Evolutionary conservation across 192 early-diverging fungal genomes (phyloP).

Genomic region (Coemansia sp.): DNA sequence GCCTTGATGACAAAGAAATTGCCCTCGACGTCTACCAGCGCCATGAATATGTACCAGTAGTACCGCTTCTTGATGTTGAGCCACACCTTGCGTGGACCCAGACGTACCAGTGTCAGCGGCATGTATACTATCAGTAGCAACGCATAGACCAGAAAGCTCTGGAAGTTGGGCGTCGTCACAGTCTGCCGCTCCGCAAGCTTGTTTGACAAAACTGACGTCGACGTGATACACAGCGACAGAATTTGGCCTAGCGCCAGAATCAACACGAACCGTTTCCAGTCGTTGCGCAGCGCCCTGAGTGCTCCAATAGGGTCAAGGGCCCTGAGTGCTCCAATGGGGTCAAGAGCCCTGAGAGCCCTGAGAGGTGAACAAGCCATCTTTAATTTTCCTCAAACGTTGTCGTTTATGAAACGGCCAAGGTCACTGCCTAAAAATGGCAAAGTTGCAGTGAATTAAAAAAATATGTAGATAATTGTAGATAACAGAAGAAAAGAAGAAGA

Average conservation of each 20-base stretch:
- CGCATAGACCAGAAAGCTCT: slow-evolving; percentile 71
- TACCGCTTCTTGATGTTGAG: slow-evolving; percentile 40
- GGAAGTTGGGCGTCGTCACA: slow-evolving; percentile 68
- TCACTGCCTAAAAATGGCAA: slow-evolving; percentile 57
- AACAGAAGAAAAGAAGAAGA: slow-evolving; percentile 1
- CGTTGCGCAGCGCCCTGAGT: not conserved
- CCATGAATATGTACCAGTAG: slow-evolving; percentile 62
- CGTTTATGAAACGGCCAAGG: slow-evolving; percentile 2
- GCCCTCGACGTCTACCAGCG: slow-evolving; percentile 78
- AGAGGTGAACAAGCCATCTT: slow-evolving; percentile 35
- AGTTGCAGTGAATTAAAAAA: slow-evolving; percentile 58
- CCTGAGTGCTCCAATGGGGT: not conserved
- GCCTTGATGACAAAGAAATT: slow-evolving; percentile 84
- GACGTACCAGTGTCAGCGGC: slow-evolving; percentile 47
- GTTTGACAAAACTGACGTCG: slow-evolving; percentile 68
- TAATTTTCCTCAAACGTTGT: slow-evolving; percentile 34
- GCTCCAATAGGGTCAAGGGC: not conserved
- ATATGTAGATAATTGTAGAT: not conserved
- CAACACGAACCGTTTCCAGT: slow-evolving; percentile 56
- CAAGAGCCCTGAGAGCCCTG: not conserved
- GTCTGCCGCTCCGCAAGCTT: slow-evolving; percentile 61
- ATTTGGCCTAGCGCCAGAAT: slow-evolving; percentile 66
- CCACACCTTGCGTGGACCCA: slow-evolving; percentile 46
- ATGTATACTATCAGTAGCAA: slow-evolving; percentile 56
- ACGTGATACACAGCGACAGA: slow-evolving; percentile 76